Evolutionary conservation across 148 eudicot genomes (phyloP).

Genomic region (Vaccinium darrowii): DNA sequence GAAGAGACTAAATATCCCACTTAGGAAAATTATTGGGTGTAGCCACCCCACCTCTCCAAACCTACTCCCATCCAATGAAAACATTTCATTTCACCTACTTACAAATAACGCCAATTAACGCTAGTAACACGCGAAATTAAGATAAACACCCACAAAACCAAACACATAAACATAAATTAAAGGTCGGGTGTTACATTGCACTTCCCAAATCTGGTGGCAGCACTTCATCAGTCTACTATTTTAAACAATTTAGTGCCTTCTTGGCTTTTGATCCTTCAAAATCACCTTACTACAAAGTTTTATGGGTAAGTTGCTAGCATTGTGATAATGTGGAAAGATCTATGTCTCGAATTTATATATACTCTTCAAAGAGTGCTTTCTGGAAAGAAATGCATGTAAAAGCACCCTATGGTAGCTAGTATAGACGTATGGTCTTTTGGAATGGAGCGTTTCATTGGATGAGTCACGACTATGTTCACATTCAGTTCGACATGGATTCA

Average conservation of each 20-base stretch:
- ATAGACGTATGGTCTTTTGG: not conserved
- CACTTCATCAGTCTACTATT: too few relatives aligned
- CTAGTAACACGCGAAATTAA: too few relatives aligned
- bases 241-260: not conserved
- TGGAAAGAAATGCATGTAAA: not conserved
- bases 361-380: not conserved
- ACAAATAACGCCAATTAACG: too few relatives aligned
- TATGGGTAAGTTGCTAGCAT: not conserved
- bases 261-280: constrained; percentile 6
- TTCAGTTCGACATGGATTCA: not conserved
- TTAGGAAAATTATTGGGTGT: too few relatives aligned
- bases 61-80: too few relatives aligned
- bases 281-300: not conserved
- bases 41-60: too few relatives aligned
- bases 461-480: not conserved
- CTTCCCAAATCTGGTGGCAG: not conserved
- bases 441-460: not conserved
- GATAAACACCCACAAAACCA: too few relatives aligned
- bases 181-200: too few relatives aligned
- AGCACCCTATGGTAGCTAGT: not conserved
- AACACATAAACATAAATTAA: too few relatives aligned
- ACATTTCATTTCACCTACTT: too few relatives aligned
- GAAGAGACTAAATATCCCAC: too few relatives aligned
- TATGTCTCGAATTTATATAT: not conserved
- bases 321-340: not conserved